Evolutionary conservation across 2,329 filamentous ascomycete species (phyloP).

Genomic region (Aureobasidium sp.): DNA sequence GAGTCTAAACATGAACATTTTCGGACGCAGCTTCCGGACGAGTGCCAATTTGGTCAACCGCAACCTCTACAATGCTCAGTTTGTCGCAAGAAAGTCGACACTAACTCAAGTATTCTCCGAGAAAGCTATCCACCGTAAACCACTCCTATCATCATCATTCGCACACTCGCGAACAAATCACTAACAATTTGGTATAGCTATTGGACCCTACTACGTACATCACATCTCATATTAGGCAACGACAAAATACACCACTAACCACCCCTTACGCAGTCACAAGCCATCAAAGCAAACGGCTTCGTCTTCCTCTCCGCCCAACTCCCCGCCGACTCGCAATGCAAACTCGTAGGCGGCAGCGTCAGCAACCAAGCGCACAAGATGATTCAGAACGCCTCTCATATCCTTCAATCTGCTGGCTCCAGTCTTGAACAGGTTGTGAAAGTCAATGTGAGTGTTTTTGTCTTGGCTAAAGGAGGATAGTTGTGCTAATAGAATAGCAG

Average conservation of each 20-base stretch:
- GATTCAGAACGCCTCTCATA: neutral
- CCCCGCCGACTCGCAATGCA: neutral
- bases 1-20: neutral
- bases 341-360: neutral
- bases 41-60: neutral
- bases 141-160: too few species aligned
- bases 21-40: neutral
- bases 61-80: neutral
- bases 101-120: constrained; percentile 2
- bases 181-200: neutral
- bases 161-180: too few species aligned
- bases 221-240: neutral
- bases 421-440: constrained; percentile 8
- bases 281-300: constrained; percentile 12
- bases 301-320: constrained; percentile 14
- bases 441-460: neutral
- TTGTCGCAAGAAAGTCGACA: constrained; percentile 1
- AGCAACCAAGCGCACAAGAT: constrained; percentile 1
- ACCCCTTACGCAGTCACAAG: constrained; percentile 3
- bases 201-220: neutral
- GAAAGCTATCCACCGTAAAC: neutral
- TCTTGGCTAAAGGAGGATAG: neutral
- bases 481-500: neutral
- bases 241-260: too few species aligned
- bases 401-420: neutral